phyloP scores from a whole-genome alignment of 2,329 filamentous ascomycete genomes.

The Kalaharituber pfeilii region DNA sequence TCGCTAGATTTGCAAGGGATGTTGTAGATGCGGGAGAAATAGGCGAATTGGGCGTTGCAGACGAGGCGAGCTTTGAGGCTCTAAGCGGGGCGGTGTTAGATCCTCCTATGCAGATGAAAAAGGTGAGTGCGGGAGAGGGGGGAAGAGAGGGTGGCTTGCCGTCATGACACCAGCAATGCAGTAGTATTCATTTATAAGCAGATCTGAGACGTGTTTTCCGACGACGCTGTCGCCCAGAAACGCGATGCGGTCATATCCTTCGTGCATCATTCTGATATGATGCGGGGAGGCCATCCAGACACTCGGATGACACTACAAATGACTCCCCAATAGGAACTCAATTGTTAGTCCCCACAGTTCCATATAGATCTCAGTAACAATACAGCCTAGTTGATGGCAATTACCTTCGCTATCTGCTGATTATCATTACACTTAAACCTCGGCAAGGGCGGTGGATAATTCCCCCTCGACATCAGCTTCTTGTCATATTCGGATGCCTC shows the following conservation, averaged over 20 bases:
- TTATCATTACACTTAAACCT: not conserved
- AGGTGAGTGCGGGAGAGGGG: not conserved
- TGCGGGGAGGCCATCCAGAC: not conserved
- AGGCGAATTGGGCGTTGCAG: constrained; percentile 1
- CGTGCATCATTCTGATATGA: not conserved
- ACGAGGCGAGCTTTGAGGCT: not conserved
- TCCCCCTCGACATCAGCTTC: not conserved
- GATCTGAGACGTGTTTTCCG: not conserved
- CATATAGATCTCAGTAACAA: not conserved
- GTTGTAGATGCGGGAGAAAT: constrained; percentile 1
- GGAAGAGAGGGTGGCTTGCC: not conserved
- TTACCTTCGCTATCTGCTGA: not conserved
- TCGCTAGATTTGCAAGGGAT: not conserved
- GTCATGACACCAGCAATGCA: not conserved
- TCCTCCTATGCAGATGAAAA: not conserved
- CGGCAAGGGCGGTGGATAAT: not conserved
- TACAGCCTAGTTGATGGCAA: too few relatives aligned
- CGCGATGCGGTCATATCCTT: not conserved
- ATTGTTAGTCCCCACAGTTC: not conserved
- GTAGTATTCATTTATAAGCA: not conserved
- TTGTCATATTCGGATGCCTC: not conserved
- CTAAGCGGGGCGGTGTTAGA: not conserved
- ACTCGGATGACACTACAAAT: not conserved
- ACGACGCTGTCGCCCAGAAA: not conserved
- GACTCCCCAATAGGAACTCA: not conserved